Conservation (phyloP, 78 protist genomes). For the Polysphondylium violaceum region DNA sequence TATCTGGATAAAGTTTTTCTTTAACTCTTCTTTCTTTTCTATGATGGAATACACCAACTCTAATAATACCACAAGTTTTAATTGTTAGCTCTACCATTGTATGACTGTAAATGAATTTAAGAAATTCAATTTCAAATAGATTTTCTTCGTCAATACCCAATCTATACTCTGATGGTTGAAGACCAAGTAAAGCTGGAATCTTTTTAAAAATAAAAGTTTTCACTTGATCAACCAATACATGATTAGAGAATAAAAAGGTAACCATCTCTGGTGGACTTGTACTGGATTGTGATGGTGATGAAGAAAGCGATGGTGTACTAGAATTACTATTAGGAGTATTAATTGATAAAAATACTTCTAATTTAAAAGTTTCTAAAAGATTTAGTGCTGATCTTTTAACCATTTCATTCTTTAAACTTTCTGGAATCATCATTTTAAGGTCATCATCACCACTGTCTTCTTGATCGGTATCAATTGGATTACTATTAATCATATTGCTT, state of each 20-base stretch:
- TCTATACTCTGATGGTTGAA: slow-evolving; percentile 20
- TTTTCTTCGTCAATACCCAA: slow-evolving; percentile 73
- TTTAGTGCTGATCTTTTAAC: slow-evolving; percentile 28
- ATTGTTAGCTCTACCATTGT: slow-evolving; percentile 49
- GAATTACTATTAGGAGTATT: no score
- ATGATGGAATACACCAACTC: slow-evolving; percentile 55
- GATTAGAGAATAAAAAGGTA: slow-evolving; percentile 47
- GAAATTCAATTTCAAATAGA: slow-evolving; percentile 60
- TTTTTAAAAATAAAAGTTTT: slow-evolving; percentile 38
- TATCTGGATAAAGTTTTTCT: slow-evolving; percentile 40
- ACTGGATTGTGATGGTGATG: neutral
- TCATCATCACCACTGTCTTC: slow-evolving; percentile 30
- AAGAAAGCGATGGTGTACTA: neutral
- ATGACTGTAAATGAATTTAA: slow-evolving; percentile 52
- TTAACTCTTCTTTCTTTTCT: slow-evolving; percentile 39
- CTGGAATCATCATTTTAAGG: slow-evolving; percentile 15
- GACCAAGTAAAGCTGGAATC: neutral
- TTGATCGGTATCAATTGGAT: neutral
- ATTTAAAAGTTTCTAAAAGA: slow-evolving; percentile 38
- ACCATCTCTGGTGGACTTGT: neutral
- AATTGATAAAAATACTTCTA: slow-evolving; percentile 16
- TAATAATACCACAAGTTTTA: slow-evolving; percentile 56
- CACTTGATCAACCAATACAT: slow-evolving; percentile 70
- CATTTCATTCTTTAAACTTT: slow-evolving; percentile 49
- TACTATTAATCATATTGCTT: neutral